Evolutionary conservation across 305 asterid species (phyloP).

Genomic region (Fraxinus xanthoxyloides): DNA sequence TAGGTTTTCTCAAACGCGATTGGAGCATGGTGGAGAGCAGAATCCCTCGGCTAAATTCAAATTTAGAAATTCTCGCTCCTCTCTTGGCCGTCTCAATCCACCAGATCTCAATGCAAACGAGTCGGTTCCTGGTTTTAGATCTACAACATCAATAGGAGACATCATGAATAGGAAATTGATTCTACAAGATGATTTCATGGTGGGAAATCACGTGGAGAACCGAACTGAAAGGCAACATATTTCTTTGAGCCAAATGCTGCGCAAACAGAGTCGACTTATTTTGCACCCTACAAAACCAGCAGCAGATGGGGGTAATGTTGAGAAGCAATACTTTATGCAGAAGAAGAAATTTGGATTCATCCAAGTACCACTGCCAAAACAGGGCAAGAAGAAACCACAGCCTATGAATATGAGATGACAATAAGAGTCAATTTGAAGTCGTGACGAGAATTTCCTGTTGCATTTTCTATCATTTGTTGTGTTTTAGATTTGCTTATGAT

Average conservation of each 20-base stretch:
- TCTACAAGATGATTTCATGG: conserved; percentile 44
- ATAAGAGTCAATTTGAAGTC: conserved; percentile 9
- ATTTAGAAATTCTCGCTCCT: conserved; percentile 45
- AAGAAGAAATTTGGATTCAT: conserved; percentile 91
- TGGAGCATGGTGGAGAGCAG: conserved; percentile 15
- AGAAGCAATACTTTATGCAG: conserved; percentile 55
- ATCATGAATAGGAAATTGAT: conserved; percentile 52
- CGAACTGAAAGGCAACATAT: conserved; percentile 45
- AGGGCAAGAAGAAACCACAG: conserved; percentile 64
- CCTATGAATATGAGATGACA: conserved; percentile 31
- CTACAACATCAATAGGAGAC: conserved; percentile 62
- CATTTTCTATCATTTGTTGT: neutral
- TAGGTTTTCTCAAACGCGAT: conserved; percentile 14
- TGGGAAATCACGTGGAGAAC: conserved; percentile 44
- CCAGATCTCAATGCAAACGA: conserved; percentile 22
- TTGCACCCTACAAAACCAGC: conserved; percentile 37
- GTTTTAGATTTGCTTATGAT: conserved; percentile 5
- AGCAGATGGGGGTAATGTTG: conserved; percentile 40
- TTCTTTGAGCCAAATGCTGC: conserved; percentile 79
- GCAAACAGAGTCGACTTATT: conserved; percentile 65
- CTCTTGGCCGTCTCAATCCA: conserved; percentile 23
- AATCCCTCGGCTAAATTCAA: conserved; percentile 33
- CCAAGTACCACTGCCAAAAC: conserved; percentile 67
- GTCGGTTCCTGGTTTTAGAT: conserved; percentile 38
- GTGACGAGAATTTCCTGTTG: conserved; percentile 5